Conservation (phyloP, 2,329 filamentous ascomycete species). For the Aspergillus quadricinctus region DNA sequence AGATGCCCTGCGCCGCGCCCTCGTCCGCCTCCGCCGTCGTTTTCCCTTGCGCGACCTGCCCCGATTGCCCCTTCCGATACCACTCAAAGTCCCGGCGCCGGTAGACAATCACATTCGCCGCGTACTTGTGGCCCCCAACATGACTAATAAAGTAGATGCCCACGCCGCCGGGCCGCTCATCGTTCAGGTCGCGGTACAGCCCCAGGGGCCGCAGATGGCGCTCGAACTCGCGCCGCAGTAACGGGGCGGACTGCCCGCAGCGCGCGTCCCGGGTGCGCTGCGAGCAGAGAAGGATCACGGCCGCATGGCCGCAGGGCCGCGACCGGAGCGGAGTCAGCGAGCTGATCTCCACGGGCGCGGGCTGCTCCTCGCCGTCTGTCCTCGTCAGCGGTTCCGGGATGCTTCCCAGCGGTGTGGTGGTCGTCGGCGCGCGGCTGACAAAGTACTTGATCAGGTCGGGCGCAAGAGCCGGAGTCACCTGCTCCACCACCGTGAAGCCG, state of each 20-base stretch:
- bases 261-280: constrained; percentile 91
- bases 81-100: constrained; percentile 51
- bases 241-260: constrained; percentile 87
- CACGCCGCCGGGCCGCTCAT: constrained; percentile 84
- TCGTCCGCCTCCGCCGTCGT: constrained; percentile 37
- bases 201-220: constrained; percentile 80
- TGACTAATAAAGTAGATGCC: constrained; percentile 96
- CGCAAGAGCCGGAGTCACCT: constrained; percentile 72
- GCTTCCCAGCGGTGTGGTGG: constrained; percentile 62
- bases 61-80: constrained; percentile 23
- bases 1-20: constrained; percentile 83
- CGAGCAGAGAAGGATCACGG: constrained; percentile 87
- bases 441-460: constrained; percentile 66
- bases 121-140: constrained; percentile 94
- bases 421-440: constrained; percentile 67
- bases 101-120: constrained; percentile 91
- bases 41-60: constrained; percentile 12
- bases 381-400: constrained; percentile 4
- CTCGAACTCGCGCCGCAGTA: constrained; percentile 84
- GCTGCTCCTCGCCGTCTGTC: constrained; percentile 13
- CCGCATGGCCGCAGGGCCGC: constrained; percentile 72
- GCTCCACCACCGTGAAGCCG: constrained; percentile 75
- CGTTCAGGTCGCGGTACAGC: constrained; percentile 79
- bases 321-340: constrained; percentile 46
- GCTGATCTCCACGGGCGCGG: constrained; percentile 19